phyloP scores from a whole-genome alignment of 352 stramenopile species.

The Globisporangium polare region DNA sequence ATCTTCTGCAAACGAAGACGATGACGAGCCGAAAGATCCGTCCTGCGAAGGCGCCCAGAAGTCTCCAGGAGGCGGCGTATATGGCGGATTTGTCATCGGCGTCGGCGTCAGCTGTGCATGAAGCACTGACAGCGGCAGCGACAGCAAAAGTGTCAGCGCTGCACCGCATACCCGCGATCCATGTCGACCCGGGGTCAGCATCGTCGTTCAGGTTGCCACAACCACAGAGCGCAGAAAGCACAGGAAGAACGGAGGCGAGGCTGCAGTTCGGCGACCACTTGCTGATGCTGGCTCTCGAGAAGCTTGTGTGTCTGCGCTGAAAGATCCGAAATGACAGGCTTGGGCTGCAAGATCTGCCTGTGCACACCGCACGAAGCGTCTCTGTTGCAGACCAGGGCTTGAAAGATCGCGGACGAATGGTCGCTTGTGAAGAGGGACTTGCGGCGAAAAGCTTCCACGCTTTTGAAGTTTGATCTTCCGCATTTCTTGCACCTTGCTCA shows the following conservation, averaged over 20 bases:
- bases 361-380: background rate
- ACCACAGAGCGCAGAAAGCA: background rate
- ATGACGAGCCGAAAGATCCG: background rate
- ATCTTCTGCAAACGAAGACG: background rate
- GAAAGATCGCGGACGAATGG: background rate
- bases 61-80: background rate
- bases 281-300: background rate
- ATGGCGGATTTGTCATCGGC: background rate
- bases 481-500: background rate
- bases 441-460: background rate
- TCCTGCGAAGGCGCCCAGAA: background rate
- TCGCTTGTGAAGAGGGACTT: background rate
- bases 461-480: background rate
- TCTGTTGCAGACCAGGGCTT: background rate
- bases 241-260: background rate
- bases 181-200: background rate
- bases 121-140: background rate
- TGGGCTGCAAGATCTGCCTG: background rate
- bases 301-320: background rate
- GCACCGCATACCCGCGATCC: background rate
- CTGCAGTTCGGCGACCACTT: background rate
- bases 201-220: background rate
- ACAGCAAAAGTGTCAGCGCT: background rate
- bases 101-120: background rate
- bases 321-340: conserved; percentile 1